Base-by-base conservation (phyloP, 164 flowering plant genomes). In the Magnolia officinalis region DNA sequence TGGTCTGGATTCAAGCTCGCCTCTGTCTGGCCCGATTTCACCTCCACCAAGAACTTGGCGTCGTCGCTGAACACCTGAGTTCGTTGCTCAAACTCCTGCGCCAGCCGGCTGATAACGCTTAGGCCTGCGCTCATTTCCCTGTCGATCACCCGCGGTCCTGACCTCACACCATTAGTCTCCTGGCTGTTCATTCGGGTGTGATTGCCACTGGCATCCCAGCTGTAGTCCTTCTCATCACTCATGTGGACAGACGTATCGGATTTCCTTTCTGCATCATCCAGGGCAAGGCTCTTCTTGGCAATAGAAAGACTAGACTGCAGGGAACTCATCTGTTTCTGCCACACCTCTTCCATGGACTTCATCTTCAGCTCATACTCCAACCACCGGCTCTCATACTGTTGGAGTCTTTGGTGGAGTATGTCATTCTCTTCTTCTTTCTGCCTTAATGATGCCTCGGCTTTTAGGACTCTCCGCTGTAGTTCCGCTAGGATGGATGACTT, bases 321-420 rank as follows among this genome's bases (percentile, higher is more conserved):
- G 7, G 98, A 94, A 76, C 91, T 81, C 99, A 96, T 94, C 83
- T 96, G 99, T 72, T 91, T 94, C 81, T 94, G 99, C 99, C 99
- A 96, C 31, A 92, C 89, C 84, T 96, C 99, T 82, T 96, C 99
- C 99, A 96, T 94, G 66, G 98, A 92, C 77, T 88, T 96, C 97
- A 96, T 94, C 78, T 92, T 96, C 69, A 84, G 71, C 86, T 96
- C 99, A 50, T 96, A 96, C 73, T 91, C 99, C 0, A 94, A 91
- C 99, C 99, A 94, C 9, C 98, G 90, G 75, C 77, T 90, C 75
- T 96, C 99, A 68, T 94, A 96, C 79, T 96, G 98, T 59, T 89
- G 97, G 73, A 94, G 88, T 51, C 95, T 87, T 79, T 96, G 99
- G 70, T 89, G 90, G 77, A 96, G 95, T 77, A 92, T 88, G 77